These are phyloP conservation scores for Boletus tomentosulus DNA, from an alignment of 768 basidiomycete species.

Conservation along the genomic window DNA sequence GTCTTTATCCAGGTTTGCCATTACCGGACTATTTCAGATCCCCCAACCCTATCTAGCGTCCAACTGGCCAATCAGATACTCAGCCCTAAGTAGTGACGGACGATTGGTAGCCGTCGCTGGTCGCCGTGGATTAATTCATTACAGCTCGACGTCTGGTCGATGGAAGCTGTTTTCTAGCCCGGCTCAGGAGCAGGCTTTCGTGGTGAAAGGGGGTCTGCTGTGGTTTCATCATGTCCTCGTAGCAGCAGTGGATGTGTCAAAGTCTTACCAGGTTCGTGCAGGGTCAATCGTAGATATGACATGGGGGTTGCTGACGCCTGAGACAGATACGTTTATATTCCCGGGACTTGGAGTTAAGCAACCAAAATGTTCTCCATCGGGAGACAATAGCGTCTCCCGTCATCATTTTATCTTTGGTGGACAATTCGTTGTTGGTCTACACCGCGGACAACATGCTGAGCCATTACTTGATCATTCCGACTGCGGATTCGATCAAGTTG, in stretches of 20 bases:
- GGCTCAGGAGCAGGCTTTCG: constrained; percentile 81
- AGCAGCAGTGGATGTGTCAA: constrained; percentile 80
- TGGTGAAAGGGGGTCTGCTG: constrained; percentile 83
- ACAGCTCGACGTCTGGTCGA: constrained; percentile 88
- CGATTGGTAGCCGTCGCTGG: constrained; percentile 91
- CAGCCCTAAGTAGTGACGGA: constrained; percentile 86
- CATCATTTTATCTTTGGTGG: constrained; percentile 85
- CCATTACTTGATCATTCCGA: constrained; percentile 89
- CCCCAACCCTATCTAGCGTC: constrained; percentile 83
- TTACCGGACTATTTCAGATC: constrained; percentile 47
- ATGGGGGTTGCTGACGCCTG: neutral
- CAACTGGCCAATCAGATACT: constrained; percentile 94
- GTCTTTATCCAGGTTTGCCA: neutral
- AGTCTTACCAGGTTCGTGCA: constrained; percentile 64
- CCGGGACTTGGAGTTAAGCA: constrained; percentile 81
- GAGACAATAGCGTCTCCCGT: constrained; percentile 75
- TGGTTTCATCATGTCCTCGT: constrained; percentile 98
- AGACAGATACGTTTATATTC: constrained; percentile 88
- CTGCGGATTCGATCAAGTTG: constrained; percentile 75
- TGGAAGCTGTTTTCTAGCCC: constrained; percentile 89
- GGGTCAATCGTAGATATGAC: neutral
- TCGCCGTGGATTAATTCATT: constrained; percentile 85
- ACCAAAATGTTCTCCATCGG: constrained; percentile 77
- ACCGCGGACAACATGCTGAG: constrained; percentile 90
- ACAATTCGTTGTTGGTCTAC: constrained; percentile 93